Evolutionary conservation across 331 rosid species (phyloP).

Genomic region (Saraca asoca): DNA sequence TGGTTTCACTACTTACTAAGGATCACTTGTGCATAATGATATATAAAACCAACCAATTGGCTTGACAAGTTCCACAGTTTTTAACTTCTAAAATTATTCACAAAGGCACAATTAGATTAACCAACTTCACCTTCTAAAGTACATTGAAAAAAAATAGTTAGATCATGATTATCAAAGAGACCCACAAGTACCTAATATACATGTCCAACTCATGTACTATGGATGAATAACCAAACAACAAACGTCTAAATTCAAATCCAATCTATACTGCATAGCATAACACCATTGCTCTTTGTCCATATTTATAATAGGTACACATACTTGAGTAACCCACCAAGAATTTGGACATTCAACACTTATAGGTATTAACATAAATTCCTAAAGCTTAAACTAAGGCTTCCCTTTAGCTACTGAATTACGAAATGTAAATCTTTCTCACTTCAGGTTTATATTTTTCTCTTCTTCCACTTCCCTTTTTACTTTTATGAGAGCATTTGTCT

Average conservation of each 20-base stretch:
- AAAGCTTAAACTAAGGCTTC: not conserved
- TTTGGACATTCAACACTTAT: slow-evolving; percentile 56
- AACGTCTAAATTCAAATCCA: too few species aligned
- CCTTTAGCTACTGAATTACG: not conserved
- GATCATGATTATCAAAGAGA: too few species aligned
- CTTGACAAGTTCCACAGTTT: slow-evolving; percentile 77
- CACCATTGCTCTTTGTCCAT: slow-evolving; percentile 56
- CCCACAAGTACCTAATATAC: too few species aligned
- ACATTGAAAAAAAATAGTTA: not conserved
- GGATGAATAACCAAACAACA: too few species aligned
- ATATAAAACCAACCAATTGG: slow-evolving; percentile 91
- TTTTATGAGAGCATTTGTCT: not conserved
- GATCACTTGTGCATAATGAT: slow-evolving; percentile 77
- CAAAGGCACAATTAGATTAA: slow-evolving; percentile 22
- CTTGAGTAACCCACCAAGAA: slow-evolving; percentile 74
- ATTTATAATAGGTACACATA: slow-evolving; percentile 75
- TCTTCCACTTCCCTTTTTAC: too few species aligned
- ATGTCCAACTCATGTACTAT: too few species aligned
- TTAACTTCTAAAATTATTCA: slow-evolving; percentile 66
- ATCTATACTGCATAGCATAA: too few species aligned
- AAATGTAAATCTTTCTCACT: not conserved
- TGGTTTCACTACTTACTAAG: slow-evolving; percentile 53
- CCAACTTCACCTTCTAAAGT: slow-evolving; percentile 20
- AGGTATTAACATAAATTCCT: not conserved
- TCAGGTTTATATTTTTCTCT: not conserved